Conservation (phyloP, 192 early-diverging fungal genomes). For the Coemansia sp. region DNA sequence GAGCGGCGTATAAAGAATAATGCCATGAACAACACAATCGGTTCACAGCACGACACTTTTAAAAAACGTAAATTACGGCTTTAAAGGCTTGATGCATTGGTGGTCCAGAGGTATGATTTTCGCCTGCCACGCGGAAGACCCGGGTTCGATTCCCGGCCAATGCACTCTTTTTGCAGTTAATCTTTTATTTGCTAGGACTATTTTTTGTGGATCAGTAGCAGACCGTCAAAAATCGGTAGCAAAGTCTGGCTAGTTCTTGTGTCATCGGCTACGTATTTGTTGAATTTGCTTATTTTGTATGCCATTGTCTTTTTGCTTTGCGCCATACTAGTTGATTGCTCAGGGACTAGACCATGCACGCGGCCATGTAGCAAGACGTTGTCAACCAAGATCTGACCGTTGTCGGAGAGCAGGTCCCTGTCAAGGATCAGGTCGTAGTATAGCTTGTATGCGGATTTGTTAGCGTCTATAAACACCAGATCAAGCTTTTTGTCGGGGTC, state of each 20-base stretch:
- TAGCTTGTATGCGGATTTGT: conserved; percentile 64
- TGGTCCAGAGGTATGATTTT: conserved; percentile 69
- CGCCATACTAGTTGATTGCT: too few relatives aligned
- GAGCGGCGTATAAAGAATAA: too few relatives aligned
- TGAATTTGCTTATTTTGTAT: conserved; percentile 55
- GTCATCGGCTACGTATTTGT: conserved; percentile 62
- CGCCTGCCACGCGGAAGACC: conserved; percentile 76
- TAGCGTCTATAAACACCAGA: conserved; percentile 66
- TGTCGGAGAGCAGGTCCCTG: conserved; percentile 52
- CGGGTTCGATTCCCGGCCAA: conserved; percentile 76
- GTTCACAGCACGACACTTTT: too few relatives aligned
- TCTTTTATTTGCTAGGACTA: too few relatives aligned
- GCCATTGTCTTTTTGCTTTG: conserved; percentile 3
- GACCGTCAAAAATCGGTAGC: conserved; percentile 68
- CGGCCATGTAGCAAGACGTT: conserved; percentile 57
- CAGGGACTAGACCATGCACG: conserved; percentile 4
- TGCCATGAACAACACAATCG: too few relatives aligned
- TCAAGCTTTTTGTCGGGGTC: conserved; percentile 56
- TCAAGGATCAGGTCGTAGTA: conserved; percentile 66
- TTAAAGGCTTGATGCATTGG: conserved; percentile 8
- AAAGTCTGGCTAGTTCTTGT: conserved; percentile 56
- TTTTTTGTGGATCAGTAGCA: conserved; percentile 34
- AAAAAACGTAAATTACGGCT: too few relatives aligned
- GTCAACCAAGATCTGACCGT: conserved; percentile 66
- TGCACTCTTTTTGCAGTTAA: conserved; percentile 35